These are phyloP conservation scores for Butyriboletus loyo DNA, from an alignment of 768 basidiomycete genomes.

Conservation along the genomic window DNA sequence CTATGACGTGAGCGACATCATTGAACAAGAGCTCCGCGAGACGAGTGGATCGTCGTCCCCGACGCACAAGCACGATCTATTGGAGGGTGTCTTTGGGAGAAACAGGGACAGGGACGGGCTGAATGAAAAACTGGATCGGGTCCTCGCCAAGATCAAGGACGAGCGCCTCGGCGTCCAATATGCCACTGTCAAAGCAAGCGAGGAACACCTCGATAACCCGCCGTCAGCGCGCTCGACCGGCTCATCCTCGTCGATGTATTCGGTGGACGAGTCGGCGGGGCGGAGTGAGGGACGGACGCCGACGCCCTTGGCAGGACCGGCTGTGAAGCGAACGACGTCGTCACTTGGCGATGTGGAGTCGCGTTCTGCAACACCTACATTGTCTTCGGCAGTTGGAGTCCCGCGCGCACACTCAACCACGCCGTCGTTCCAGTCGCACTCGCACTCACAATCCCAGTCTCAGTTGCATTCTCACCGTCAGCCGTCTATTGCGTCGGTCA, in stretches of 20 bases:
- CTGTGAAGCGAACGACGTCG: constrained; percentile 20
- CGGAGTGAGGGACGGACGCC: constrained; percentile 28
- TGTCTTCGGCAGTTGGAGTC: constrained; percentile 5
- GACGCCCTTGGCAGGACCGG: constrained; percentile 22
- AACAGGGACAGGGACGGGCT: constrained; percentile 59
- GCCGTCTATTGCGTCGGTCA: constrained; percentile 70
- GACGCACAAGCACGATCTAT: constrained; percentile 50
- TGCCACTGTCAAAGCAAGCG: constrained; percentile 1
- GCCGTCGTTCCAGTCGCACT: constrained; percentile 26
- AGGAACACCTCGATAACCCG: constrained; percentile 22
- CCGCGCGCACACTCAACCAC: constrained; percentile 26
- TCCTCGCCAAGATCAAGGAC: constrained; percentile 72
- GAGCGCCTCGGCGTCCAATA: constrained; percentile 44
- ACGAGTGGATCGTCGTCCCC: constrained; percentile 32
- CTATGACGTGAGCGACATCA: constrained; percentile 89
- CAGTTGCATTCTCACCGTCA: constrained; percentile 43
- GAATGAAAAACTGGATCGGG: constrained; percentile 69
- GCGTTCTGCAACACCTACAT: constrained; percentile 29
- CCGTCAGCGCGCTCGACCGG: constrained; percentile 27
- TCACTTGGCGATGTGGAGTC: constrained; percentile 19
- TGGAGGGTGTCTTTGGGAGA: constrained; percentile 62
- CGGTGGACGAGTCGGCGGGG: constrained; percentile 39
- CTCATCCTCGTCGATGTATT: constrained; percentile 54
- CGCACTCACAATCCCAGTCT: constrained; percentile 17
- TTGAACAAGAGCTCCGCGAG: constrained; percentile 85